Percentiles rank a stretch among this genome's conserved stretches.
Evolutionary conservation across 129 eudicot genomes (phyloP).

Genomic region (Arctium minus): DNA sequence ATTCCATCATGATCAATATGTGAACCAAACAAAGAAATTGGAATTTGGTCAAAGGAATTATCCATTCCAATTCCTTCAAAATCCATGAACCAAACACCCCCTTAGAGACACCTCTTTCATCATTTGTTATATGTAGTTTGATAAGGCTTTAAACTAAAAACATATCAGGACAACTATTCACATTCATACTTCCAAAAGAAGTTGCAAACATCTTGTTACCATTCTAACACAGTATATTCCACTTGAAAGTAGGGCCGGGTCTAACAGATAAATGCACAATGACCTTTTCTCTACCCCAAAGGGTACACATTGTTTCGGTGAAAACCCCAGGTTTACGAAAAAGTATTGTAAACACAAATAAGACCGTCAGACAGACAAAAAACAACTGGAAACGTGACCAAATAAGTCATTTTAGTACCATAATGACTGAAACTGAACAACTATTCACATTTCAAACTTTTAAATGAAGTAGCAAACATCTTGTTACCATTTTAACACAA

Average conservation of each 20-base stretch:
- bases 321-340: neutral
- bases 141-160: too few relatives aligned
- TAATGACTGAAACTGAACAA: neutral
- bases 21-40: too few relatives aligned
- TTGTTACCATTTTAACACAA: constrained; percentile 1
- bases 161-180: too few relatives aligned
- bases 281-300: neutral
- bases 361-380: neutral
- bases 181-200: too few relatives aligned
- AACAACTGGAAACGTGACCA: neutral
- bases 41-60: too few relatives aligned
- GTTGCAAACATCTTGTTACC: neutral
- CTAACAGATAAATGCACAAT: neutral
- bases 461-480: neutral
- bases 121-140: too few relatives aligned
- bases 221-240: neutral
- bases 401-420: neutral
- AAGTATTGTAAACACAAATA: neutral
- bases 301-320: neutral
- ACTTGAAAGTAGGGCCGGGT: neutral
- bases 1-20: too few relatives aligned
- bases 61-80: too few relatives aligned
- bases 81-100: too few relatives aligned
- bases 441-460: neutral
- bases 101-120: too few relatives aligned